Evolutionary conservation across 2,329 filamentous ascomycete genomes (phyloP).

Genomic region (Monosporascus ibericus): DNA sequence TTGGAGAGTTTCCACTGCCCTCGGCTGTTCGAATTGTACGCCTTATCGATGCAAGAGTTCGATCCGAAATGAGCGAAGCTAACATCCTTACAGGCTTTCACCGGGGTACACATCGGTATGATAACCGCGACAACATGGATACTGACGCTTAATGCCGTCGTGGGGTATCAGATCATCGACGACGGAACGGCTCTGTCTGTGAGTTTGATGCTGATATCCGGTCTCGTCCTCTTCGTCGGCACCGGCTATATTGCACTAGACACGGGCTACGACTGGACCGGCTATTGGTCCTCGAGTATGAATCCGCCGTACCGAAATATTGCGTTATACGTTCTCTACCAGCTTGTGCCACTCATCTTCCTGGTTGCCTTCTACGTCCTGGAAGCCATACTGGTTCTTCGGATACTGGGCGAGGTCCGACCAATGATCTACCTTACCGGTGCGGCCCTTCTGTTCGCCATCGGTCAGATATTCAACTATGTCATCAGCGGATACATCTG

Average conservation of each 20-base stretch:
- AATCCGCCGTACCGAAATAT: constrained; percentile 63
- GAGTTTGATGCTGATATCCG: constrained; percentile 66
- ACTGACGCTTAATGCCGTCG: constrained; percentile 82
- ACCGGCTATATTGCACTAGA: constrained; percentile 95
- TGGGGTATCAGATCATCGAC: constrained; percentile 89
- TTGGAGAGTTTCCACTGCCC: constrained; percentile 79
- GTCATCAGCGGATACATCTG: constrained; percentile 89
- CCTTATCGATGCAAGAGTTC: constrained; percentile 11
- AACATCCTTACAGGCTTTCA: constrained; percentile 60
- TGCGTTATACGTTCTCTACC: constrained; percentile 89
- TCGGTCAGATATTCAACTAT: constrained; percentile 95
- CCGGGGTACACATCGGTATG: constrained; percentile 81
- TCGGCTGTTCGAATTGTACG: constrained; percentile 65
- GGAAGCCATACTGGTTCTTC: constrained; percentile 76
- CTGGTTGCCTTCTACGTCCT: constrained; percentile 82
- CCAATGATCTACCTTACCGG: constrained; percentile 84
- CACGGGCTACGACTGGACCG: constrained; percentile 81
- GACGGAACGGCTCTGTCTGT: constrained; percentile 85
- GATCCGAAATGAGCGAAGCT: constrained; percentile 4
- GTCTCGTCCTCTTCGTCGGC: constrained; percentile 70
- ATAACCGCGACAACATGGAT: constrained; percentile 88
- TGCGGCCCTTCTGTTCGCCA: constrained; percentile 76
- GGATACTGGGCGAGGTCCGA: constrained; percentile 77
- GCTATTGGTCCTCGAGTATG: constrained; percentile 62
- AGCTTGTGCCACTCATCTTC: constrained; percentile 82